A percentile compares a stretch with the other conserved stretches of the same genome.
Conservation (phyloP, 805 yeast genomes). For the Naumovozyma baii region DNA sequence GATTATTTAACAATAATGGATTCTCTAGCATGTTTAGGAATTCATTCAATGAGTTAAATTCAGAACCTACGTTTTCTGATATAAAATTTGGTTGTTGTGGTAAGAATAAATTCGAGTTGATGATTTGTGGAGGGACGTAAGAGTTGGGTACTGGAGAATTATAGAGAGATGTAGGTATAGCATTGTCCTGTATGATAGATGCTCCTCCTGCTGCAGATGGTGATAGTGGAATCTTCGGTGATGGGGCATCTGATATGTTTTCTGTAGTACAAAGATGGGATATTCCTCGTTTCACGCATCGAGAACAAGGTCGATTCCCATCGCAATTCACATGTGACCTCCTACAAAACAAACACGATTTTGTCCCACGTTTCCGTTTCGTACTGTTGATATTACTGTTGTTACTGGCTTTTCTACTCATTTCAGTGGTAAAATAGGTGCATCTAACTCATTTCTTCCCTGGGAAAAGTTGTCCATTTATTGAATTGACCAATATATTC, state of each 20-base stretch:
- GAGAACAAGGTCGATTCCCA: constrained; percentile 52
- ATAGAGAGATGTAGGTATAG: neutral
- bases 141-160: neutral
- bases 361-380: constrained; percentile 5
- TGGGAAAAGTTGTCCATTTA: too few species aligned
- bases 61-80: constrained; percentile 89
- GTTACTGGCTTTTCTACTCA: neutral
- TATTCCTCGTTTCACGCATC: constrained; percentile 80
- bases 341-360: constrained; percentile 84
- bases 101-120: constrained; percentile 5
- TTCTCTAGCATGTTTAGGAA: constrained; percentile 86
- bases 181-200: neutral
- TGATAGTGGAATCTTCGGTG: neutral
- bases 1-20: constrained; percentile 36
- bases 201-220: neutral
- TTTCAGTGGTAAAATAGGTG: too few species aligned
- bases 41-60: constrained; percentile 81
- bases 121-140: neutral
- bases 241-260: neutral
- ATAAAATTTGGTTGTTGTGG: constrained; percentile 68
- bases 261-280: constrained; percentile 82
- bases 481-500: too few species aligned
- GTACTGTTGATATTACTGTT: neutral
- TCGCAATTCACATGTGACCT: constrained; percentile 94
- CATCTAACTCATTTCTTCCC: too few species aligned